Base-by-base conservation (phyloP, 2,329 filamentous ascomycete species). In the Clonostachys sp. region DNA sequence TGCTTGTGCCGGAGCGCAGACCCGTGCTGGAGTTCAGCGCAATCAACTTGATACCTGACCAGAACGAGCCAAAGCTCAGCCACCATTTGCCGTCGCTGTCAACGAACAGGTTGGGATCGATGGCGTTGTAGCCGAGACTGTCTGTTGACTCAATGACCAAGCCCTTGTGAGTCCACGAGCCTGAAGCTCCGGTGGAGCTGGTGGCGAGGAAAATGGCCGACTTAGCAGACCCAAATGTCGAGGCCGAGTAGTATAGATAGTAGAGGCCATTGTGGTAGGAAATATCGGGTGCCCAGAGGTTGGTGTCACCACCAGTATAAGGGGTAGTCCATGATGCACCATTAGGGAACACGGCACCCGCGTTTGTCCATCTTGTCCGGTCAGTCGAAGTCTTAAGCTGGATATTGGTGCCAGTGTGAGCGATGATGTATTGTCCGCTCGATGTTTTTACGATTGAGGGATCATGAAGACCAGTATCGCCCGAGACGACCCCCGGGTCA, bases 281-380 rank as follows among this genome's bases (percentile, higher is more conserved):
- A 6, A 80, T 73, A 53, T 84, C 80, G 0, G 81, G 81, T 0
- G 81, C 81, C 77, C 50, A 70, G 34, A 64, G 61, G 39, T 63
- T 64, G 48, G 50, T 53, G 2, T 56, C 59, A 30, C 59, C 60
- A 4, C 50, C 48, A 24, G 61, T 63, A 42, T 63, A 64, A 14
- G 55, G 47, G 1, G 56, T 60, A 1, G 61, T 64, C 61, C 61
- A 64, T 0, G 61, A 51, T 7, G 61, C 61, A 3, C 61, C 61
- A 24, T 53, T 55, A 13, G 61, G 61, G 50, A 64, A 64, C 9
- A 48, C 61, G 14, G 54, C 50, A 2, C 61, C 61, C 40, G 54
- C 61, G 18, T 64, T 50, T 9, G 47, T 51, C 61, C 61, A 64
- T 3, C 45, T 46, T 2, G 61, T 64, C 18, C 61, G 61, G 44